These are phyloP conservation scores for Williopsis jadinii DNA, from an alignment of 1,139 yeast species.

Conservation along the genomic window DNA sequence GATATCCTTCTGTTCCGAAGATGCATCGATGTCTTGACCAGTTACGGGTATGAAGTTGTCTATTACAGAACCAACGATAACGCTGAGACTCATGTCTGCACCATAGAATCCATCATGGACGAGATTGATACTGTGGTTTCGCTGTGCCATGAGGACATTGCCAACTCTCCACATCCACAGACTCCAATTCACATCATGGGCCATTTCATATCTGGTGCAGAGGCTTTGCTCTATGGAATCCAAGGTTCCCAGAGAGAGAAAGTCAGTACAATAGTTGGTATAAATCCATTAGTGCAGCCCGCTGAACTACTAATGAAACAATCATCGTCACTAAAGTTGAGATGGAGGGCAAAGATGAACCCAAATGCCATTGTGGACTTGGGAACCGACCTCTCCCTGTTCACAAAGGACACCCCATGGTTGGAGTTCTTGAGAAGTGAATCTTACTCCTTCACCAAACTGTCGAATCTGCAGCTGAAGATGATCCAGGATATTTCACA, in stretches of 20 bases:
- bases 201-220: constrained; percentile 10
- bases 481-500: constrained; percentile 5
- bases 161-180: constrained; percentile 1
- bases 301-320: constrained; percentile 1
- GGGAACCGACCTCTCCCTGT: constrained; percentile 1
- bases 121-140: constrained; percentile 14
- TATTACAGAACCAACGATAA: constrained; percentile 3
- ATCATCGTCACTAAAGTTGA: constrained; percentile 3
- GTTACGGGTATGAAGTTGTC: constrained; percentile 13
- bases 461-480: constrained; percentile 5
- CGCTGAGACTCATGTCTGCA: constrained; percentile 2
- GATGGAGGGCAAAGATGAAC: constrained; percentile 7
- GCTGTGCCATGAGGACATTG: constrained; percentile 16
- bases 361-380: constrained; percentile 5
- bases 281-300: constrained; percentile 14
- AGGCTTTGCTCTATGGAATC: constrained; percentile 13
- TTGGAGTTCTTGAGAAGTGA: constrained; percentile 3
- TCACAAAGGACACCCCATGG: constrained; percentile 12
- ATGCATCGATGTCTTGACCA: constrained; percentile 9
- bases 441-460: constrained; percentile 2
- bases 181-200: constrained; percentile 13
- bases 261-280: constrained; percentile 10
- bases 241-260: constrained; percentile 11
- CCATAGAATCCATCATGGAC: constrained; percentile 4
- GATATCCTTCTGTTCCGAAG: constrained; percentile 8